These are phyloP conservation scores for Talaromyces islandicus DNA, from an alignment of 2,329 filamentous ascomycete species.

Conservation along the genomic window DNA sequence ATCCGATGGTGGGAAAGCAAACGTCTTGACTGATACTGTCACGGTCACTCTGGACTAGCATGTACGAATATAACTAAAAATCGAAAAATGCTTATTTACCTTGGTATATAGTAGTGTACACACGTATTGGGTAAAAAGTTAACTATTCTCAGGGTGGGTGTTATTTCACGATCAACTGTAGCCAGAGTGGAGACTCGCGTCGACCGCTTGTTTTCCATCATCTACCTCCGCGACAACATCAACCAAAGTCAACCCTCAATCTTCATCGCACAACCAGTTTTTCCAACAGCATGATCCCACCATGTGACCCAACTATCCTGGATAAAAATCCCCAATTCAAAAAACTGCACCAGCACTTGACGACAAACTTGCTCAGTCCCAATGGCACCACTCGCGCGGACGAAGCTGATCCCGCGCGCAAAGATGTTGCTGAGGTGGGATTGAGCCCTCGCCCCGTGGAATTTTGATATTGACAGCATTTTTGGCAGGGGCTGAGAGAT, in stretches of 20 bases:
- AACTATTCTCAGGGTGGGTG: too few relatives aligned
- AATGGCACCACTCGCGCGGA: constrained; percentile 35
- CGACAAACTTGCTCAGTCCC: constrained; percentile 28
- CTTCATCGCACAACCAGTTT: neutral
- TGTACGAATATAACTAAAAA: constrained; percentile 1
- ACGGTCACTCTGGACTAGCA: neutral
- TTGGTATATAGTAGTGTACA: neutral
- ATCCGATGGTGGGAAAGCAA: neutral
- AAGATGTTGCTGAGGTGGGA: constrained; percentile 24
- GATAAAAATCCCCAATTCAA: constrained; percentile 38
- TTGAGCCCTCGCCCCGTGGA: neutral
- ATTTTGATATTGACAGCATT: neutral
- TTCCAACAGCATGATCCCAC: constrained; percentile 34
- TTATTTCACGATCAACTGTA: too few relatives aligned
- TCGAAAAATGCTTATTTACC: neutral
- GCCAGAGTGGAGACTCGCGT: neutral
- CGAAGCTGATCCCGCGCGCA: constrained; percentile 23
- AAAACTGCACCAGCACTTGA: constrained; percentile 34
- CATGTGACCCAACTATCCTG: constrained; percentile 33
- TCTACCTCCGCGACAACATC: neutral
- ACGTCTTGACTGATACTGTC: neutral
- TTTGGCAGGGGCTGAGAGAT: constrained; percentile 28
- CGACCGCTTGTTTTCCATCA: neutral
- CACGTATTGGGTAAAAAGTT: too few relatives aligned
- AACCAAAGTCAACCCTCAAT: neutral